Evolutionary conservation across 1,284 basidiomycete species (phyloP).

Genomic region (Tilletia horrida): DNA sequence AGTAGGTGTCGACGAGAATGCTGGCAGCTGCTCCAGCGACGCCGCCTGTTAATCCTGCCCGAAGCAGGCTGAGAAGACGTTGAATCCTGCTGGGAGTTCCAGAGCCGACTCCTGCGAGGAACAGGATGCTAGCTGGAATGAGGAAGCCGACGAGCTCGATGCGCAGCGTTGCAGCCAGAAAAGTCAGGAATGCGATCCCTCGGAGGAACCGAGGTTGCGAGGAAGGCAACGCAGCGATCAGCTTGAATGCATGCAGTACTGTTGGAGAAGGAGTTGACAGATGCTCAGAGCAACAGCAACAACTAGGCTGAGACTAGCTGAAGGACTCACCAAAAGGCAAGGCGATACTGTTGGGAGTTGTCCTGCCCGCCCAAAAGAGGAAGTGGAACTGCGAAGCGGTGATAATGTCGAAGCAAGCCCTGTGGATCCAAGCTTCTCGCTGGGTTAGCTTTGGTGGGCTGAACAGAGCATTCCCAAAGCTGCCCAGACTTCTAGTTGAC

Average conservation of each 20-base stretch:
- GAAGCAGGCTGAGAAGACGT: background rate
- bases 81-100: conserved; percentile 1
- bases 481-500: conserved; percentile 67
- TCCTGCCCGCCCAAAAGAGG: conserved; percentile 86
- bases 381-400: conserved; percentile 82
- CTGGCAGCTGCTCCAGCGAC: conserved; percentile 17
- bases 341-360: conserved; percentile 90
- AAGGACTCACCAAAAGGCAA: conserved; percentile 66
- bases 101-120: conserved; percentile 23
- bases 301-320: conserved; percentile 34
- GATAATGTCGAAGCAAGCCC: conserved; percentile 61
- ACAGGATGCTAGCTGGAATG: conserved; percentile 27
- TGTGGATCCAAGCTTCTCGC: conserved; percentile 2
- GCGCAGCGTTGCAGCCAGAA: conserved; percentile 71
- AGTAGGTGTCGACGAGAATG: conserved; percentile 73
- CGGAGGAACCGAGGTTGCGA: conserved; percentile 5
- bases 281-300: background rate
- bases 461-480: conserved; percentile 65
- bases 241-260: conserved; percentile 66
- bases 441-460: conserved; percentile 47
- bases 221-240: conserved; percentile 58
- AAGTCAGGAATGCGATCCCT: conserved; percentile 62
- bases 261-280: conserved; percentile 41
- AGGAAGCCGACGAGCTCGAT: conserved; percentile 66
- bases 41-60: background rate